A percentile compares a stretch with the other conserved stretches of the same genome.
Evolutionary conservation across 345 rosid genomes (phyloP).

Genomic region (Mercurialis annua): DNA sequence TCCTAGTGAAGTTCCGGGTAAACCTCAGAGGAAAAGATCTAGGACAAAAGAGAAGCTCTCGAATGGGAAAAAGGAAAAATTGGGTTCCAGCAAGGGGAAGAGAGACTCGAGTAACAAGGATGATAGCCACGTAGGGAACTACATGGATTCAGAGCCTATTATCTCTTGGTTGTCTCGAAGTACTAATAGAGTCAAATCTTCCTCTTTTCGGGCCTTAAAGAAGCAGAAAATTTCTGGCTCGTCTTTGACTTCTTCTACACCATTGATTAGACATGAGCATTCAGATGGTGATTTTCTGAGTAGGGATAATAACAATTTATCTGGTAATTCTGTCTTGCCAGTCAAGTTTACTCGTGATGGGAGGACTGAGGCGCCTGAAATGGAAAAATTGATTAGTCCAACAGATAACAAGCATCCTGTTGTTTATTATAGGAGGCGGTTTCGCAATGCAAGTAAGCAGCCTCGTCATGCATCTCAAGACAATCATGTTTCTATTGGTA

Average conservation of each 20-base stretch:
- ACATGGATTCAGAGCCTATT: constrained; percentile 85
- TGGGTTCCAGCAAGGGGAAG: constrained; percentile 37
- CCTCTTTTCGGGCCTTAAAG: constrained; percentile 45
- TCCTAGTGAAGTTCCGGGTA: constrained; percentile 74
- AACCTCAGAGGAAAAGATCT: constrained; percentile 41
- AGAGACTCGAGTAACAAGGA: constrained; percentile 41
- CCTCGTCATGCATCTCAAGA: constrained; percentile 14
- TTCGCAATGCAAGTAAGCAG: constrained; percentile 38
- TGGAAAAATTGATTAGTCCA: constrained; percentile 29
- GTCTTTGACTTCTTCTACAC: constrained; percentile 16
- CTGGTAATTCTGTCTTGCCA: constrained; percentile 28
- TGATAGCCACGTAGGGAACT: constrained; percentile 44
- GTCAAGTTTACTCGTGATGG: constrained; percentile 32
- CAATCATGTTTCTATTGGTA: constrained; percentile 16
- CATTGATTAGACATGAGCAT: constrained; percentile 23
- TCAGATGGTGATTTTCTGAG: constrained; percentile 26
- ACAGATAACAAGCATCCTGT: constrained; percentile 51
- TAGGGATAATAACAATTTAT: constrained; percentile 28
- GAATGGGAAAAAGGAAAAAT: constrained; percentile 33
- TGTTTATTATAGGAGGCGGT: constrained; percentile 79
- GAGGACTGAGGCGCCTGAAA: constrained; percentile 33
- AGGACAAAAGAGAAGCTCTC: constrained; percentile 32
- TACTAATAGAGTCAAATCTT: constrained; percentile 49
- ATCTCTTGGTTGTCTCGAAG: constrained; percentile 88
- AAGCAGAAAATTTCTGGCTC: constrained; percentile 44